These are phyloP conservation scores for Vanrija pseudolonga DNA, from an alignment of 1,284 basidiomycete species.

Conservation along the genomic window DNA sequence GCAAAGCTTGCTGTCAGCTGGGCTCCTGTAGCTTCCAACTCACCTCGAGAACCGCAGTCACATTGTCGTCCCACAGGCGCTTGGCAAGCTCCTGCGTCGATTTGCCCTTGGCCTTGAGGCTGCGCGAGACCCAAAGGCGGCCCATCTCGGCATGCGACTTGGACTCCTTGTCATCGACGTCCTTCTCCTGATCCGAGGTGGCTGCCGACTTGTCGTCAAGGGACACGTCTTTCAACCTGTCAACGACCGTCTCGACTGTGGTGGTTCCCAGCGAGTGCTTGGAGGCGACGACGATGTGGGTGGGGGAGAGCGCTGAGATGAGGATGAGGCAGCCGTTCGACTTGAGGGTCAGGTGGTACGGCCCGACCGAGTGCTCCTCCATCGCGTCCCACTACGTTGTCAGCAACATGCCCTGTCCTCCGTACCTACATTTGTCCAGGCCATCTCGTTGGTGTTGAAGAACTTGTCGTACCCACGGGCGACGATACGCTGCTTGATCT, in stretches of 20 bases:
- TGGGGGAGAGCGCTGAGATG: constrained; percentile 75
- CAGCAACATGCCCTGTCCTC: neutral
- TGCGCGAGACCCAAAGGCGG: constrained; percentile 68
- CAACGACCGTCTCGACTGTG: constrained; percentile 2
- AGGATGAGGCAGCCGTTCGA: constrained; percentile 99
- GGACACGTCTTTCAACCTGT: constrained; percentile 6
- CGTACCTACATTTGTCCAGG: constrained; percentile 78
- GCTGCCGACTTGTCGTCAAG: constrained; percentile 13
- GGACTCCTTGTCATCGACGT: constrained; percentile 19
- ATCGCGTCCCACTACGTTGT: constrained; percentile 73
- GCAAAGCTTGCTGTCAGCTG: constrained; percentile 65
- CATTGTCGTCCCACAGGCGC: constrained; percentile 73
- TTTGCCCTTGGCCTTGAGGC: constrained; percentile 63
- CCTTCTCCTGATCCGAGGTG: constrained; percentile 8
- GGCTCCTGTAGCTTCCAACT: constrained; percentile 20
- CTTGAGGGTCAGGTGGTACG: constrained; percentile 88
- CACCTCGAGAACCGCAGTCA: constrained; percentile 89
- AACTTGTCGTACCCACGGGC: constrained; percentile 98
- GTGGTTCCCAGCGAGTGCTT: constrained; percentile 78
- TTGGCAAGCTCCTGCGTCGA: constrained; percentile 71
- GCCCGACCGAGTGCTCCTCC: constrained; percentile 65
- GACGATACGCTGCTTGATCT: constrained; percentile 61
- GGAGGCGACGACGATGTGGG: constrained; percentile 78
- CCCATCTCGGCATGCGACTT: constrained; percentile 45
- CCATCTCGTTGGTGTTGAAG: constrained; percentile 94